Base-by-base conservation (phyloP, 1,139 yeast species). In the Candida pseudoviswanathii region DNA sequence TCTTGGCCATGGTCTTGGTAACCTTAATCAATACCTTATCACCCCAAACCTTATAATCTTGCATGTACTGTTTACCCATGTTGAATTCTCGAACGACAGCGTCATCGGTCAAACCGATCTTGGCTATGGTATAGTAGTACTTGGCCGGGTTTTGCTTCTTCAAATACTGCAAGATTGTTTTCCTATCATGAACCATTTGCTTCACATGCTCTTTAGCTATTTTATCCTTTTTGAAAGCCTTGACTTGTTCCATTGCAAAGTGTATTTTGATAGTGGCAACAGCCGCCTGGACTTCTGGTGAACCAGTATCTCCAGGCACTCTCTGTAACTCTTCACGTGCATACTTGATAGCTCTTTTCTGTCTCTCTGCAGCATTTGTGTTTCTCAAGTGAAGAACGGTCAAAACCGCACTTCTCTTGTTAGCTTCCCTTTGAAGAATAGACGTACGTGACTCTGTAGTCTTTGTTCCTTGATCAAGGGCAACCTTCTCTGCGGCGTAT, bases 221-320 rank as follows among this genome's bases (percentile, higher is more conserved):
- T 60, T 81, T 76, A 68, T 94, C 98, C 64, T 90, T 88, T 58
- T 84, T 86, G 64, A 85, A 78, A 49, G 80, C 77, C 63, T 84
- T 84, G 51, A 89, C 78, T 63, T 92, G 97, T 43, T 81, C 80
- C 75, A 89, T 89, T 51, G 89, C 76, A 58, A 82, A 85, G 56
- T 87, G 90, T 57, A 94, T 89, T 61, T 82, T 82, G 49, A 89
- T 85, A 0, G 98, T 90, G 70, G 86, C 72, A 30, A 89, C 80
- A 2, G 97, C 98, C 1, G 98, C 97, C 67, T 92, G 97, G 29
- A 91, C 97, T 70, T 92, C 98, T 45, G 96, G 84, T 0, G 96
- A 89, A 1, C 96, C 97, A 0, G 97, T 89, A 65, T 94, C 98
- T 46, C 96, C 97, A 45, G 85, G 90, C 55, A 80, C 78, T 62